Evolutionary conservation across 169 alveolate genomes (phyloP).

Genomic region (Besnoitia besnoiti): DNA sequence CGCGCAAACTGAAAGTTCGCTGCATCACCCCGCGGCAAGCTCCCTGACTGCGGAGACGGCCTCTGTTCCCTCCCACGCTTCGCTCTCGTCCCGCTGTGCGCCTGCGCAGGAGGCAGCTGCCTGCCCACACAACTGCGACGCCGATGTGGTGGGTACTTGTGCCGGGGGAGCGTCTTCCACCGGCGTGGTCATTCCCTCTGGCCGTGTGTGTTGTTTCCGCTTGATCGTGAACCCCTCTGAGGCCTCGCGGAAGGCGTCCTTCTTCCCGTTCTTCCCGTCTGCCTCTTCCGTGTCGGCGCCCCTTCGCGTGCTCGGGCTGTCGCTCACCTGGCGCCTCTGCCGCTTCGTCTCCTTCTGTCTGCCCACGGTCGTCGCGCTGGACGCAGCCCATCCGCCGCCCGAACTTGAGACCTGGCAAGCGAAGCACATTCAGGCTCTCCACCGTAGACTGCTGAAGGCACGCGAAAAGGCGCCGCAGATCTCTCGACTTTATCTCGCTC

Average conservation of each 20-base stretch:
- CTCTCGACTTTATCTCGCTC: neutral
- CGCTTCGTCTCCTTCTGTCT: neutral
- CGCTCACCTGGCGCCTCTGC: constrained; percentile 3
- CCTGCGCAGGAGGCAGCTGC: too few relatives aligned
- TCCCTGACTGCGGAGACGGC: too few relatives aligned
- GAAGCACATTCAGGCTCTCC: neutral
- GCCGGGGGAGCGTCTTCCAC: too few relatives aligned
- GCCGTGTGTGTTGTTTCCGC: neutral
- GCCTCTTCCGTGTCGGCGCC: neutral
- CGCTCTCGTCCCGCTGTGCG: too few relatives aligned
- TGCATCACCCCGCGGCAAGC: too few relatives aligned
- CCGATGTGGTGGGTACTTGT: too few relatives aligned
- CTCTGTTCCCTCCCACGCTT: too few relatives aligned
- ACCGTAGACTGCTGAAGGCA: neutral
- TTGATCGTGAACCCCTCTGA: neutral
- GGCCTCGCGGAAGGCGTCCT: neutral
- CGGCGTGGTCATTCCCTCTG: neutral
- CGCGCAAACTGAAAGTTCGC: too few relatives aligned
- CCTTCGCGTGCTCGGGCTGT: neutral
- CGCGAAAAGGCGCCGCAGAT: neutral
- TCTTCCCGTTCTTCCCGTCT: neutral
- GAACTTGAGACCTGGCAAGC: neutral
- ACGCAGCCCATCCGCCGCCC: neutral
- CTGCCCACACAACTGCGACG: too few relatives aligned
- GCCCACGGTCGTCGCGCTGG: neutral